Conservation (phyloP, 2,329 filamentous ascomycete species). For the Aspergillus sp. region DNA sequence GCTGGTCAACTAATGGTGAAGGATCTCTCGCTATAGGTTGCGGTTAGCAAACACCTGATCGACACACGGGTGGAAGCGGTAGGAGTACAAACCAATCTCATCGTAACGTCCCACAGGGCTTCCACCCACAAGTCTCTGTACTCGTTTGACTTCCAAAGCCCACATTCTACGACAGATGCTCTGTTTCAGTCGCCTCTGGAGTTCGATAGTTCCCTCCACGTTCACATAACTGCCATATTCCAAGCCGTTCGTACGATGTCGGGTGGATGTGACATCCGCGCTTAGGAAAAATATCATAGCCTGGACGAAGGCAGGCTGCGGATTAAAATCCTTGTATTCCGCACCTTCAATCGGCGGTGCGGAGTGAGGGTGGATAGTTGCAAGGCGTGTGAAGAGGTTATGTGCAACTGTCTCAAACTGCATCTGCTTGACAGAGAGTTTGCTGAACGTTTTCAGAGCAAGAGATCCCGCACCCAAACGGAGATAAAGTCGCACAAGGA, state of each 20-base stretch:
- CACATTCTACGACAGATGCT: constrained; percentile 45
- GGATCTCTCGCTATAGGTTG: constrained; percentile 29
- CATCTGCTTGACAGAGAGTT: constrained; percentile 49
- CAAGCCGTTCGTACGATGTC: constrained; percentile 39
- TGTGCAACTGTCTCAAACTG: constrained; percentile 51
- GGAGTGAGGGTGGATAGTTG: constrained; percentile 47
- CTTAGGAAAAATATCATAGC: constrained; percentile 44
- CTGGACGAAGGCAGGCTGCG: constrained; percentile 40
- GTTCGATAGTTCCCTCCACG: constrained; percentile 42
- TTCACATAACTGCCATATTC: constrained; percentile 45
- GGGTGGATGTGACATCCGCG: constrained; percentile 37
- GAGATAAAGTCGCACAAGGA: constrained; percentile 46
- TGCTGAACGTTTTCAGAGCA: constrained; percentile 46
- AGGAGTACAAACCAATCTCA: constrained; percentile 32
- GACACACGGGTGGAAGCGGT: background rate
- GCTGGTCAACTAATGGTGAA: constrained; percentile 33
- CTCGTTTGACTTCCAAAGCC: constrained; percentile 42
- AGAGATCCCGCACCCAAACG: constrained; percentile 46
- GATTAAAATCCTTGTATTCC: constrained; percentile 44
- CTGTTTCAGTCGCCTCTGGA: constrained; percentile 38
- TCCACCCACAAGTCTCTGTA: constrained; percentile 41
- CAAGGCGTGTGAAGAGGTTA: constrained; percentile 48
- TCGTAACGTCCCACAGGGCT: constrained; percentile 36
- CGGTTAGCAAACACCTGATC: background rate
- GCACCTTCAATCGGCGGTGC: constrained; percentile 40